Evolutionary conservation across 169 alveolate genomes (phyloP).

Genomic region (Besnoitia besnoiti): DNA sequence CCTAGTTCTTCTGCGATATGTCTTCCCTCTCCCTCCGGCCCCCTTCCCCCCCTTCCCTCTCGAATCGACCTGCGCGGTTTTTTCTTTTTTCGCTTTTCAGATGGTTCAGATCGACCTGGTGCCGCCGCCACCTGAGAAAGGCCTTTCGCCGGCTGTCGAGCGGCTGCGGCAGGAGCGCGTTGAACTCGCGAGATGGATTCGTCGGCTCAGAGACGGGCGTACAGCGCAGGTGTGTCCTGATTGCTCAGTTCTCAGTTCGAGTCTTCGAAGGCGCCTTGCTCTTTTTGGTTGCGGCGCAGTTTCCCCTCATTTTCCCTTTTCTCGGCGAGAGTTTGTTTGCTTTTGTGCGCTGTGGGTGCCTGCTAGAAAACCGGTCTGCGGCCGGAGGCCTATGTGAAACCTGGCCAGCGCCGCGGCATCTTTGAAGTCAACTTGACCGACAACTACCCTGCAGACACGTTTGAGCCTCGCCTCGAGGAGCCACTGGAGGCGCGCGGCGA

Average conservation of each 20-base stretch:
- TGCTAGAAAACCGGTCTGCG: background rate
- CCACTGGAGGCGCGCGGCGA: slow-evolving; percentile 52
- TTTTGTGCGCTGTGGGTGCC: too few relatives aligned
- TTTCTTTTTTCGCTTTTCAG: background rate
- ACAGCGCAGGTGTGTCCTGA: background rate
- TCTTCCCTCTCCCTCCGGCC: too few relatives aligned
- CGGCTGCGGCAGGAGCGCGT: slow-evolving; percentile 49
- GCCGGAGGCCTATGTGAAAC: background rate
- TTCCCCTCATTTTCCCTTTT: too few relatives aligned
- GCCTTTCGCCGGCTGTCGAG: slow-evolving; percentile 35
- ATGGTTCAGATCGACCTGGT: background rate
- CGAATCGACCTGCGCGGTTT: too few relatives aligned
- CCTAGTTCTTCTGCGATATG: too few relatives aligned
- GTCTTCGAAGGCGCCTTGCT: background rate
- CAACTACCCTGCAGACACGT: background rate
- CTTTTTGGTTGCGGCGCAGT: too few relatives aligned
- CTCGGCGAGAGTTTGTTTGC: too few relatives aligned
- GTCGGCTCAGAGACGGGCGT: background rate
- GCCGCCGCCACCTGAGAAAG: background rate
- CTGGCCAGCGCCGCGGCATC: background rate
- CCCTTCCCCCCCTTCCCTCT: too few relatives aligned
- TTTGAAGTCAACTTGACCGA: background rate
- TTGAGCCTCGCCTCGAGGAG: background rate
- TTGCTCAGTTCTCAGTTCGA: background rate
- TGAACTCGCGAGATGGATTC: slow-evolving; percentile 54